phyloP scores from a whole-genome alignment of 1,284 basidiomycete genomes.

The Ustilago lituana region DNA sequence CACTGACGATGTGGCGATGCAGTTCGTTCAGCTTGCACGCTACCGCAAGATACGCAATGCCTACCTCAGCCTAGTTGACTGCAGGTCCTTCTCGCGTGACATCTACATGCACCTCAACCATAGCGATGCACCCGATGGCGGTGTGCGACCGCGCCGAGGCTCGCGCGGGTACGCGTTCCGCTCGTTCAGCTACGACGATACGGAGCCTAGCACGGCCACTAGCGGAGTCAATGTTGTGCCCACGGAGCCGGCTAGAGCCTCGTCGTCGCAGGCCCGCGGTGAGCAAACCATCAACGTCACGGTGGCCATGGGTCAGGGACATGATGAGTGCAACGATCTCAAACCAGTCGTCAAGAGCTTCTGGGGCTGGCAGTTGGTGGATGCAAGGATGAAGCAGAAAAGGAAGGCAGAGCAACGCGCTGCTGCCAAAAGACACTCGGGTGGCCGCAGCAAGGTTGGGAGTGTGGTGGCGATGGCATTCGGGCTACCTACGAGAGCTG shows the following conservation, averaged over 20 bases:
- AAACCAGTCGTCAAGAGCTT: slow-evolving; percentile 53
- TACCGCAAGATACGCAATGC: slow-evolving; percentile 41
- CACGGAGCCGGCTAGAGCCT: neutral
- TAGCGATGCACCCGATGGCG: slow-evolving; percentile 16
- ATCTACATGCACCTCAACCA: slow-evolving; percentile 32
- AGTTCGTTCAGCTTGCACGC: slow-evolving; percentile 48
- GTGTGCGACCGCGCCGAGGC: slow-evolving; percentile 33
- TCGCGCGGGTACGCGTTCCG: slow-evolving; percentile 34
- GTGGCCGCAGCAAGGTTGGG: slow-evolving; percentile 13
- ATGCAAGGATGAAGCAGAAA: slow-evolving; percentile 36
- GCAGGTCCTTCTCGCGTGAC: slow-evolving; percentile 43
- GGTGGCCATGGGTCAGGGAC: slow-evolving; percentile 1
- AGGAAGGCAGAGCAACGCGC: slow-evolving; percentile 36
- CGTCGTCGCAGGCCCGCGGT: no score
- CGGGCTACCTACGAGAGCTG: slow-evolving; percentile 8
- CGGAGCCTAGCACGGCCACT: slow-evolving; percentile 5
- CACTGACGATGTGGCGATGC: slow-evolving; percentile 38
- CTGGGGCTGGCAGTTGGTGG: slow-evolving; percentile 55
- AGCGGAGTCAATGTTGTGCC: neutral
- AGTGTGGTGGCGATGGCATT: slow-evolving; percentile 42
- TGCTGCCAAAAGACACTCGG: slow-evolving; percentile 6
- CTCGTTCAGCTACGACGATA: slow-evolving; percentile 43
- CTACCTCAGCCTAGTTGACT: slow-evolving; percentile 55
- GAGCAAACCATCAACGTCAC: neutral
- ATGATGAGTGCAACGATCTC: slow-evolving; percentile 53